Base-by-base conservation (phyloP, 2,329 filamentous ascomycete species). In the Emergomyces pasteurianus region DNA sequence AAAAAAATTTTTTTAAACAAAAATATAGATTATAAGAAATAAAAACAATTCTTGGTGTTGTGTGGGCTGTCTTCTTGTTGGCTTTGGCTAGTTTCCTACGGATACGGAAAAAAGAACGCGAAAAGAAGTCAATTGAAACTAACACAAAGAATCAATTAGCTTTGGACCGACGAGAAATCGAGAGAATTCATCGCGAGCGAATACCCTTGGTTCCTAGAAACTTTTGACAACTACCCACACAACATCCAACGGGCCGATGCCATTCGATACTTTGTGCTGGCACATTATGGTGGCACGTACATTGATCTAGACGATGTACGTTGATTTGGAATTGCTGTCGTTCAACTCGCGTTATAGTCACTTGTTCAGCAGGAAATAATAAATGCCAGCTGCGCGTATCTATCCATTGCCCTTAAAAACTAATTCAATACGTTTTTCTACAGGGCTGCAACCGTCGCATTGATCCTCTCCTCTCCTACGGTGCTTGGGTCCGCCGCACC, bases 251-350 rank as follows among this genome's bases (percentile, higher is more conserved):
- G 88, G 63, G 87, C 88, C 60, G 89, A 92, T 69, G 80, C 87
- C 5, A 88, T 92, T 67, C 83, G 89, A 58, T 92, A 92, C 75
- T 92, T 92, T 70, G 80, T 91, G 23, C 79, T 94, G 38, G 81
- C 85, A 59, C 83, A 89, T 73, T 92, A 84, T 70, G 89, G 89
- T 60, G 89, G 89, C 47, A 85, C 90, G 60, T 92, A 92, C 73
- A 85, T 92, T 66, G 89, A 94, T 69, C 76, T 92, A 55, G 89
- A 94, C 72, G 85, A 86, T 72, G 81, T 83, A 72, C 52, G 81
- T 71, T 52, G 8, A 16, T 49, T 38, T 58, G 34, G 31, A 46
- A 55, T 23, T 42, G 9, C n/a, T 36, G 16, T 46, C 6, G 16
- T 52, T 46, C 28, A 7, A 3, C 31, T 14, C 26, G 4, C 46